Evolutionary conservation across 352 stramenopile species (phyloP).

Genomic region (Phytophthora crassamura): DNA sequence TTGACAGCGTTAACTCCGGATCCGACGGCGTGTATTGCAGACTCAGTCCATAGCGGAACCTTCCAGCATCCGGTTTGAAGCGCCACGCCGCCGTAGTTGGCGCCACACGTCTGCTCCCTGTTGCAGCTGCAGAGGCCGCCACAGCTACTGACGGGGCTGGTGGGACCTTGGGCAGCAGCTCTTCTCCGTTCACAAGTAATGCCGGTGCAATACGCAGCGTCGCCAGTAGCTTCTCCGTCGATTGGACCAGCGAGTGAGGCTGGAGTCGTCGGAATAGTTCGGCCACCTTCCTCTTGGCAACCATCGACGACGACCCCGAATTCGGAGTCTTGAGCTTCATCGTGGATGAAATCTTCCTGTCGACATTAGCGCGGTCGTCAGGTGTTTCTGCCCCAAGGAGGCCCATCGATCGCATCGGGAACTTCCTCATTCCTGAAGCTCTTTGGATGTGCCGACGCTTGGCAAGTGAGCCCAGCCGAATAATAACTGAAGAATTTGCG

Average conservation of each 20-base stretch:
- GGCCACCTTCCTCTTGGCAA: constrained; percentile 48
- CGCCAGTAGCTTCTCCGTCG: constrained; percentile 52
- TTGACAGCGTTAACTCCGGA: constrained; percentile 35
- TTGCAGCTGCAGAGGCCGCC: constrained; percentile 7
- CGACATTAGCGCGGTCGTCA: too few relatives aligned
- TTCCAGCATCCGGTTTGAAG: constrained; percentile 34
- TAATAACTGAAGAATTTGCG: too few relatives aligned
- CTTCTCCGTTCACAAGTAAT: constrained; percentile 52
- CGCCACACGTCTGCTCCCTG: constrained; percentile 5
- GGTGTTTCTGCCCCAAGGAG: too few relatives aligned
- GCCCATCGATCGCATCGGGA: too few relatives aligned
- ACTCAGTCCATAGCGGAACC: constrained; percentile 47
- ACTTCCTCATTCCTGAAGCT: too few relatives aligned
- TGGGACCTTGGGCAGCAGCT: constrained; percentile 26
- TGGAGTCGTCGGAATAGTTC: constrained; percentile 60
- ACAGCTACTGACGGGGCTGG: constrained; percentile 18
- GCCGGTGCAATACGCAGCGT: constrained; percentile 38
- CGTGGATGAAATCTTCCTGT: too few relatives aligned
- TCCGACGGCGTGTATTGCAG: constrained; percentile 37
- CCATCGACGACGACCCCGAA: constrained; percentile 5
- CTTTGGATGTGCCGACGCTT: too few relatives aligned
- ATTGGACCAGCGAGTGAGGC: constrained; percentile 61
- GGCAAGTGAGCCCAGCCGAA: too few relatives aligned
- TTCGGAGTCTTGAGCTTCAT: constrained; percentile 6
- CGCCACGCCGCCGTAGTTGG: constrained; percentile 13